These are phyloP conservation scores for Pisolithus orientalis DNA, from an alignment of 768 basidiomycete genomes.

Conservation along the genomic window DNA sequence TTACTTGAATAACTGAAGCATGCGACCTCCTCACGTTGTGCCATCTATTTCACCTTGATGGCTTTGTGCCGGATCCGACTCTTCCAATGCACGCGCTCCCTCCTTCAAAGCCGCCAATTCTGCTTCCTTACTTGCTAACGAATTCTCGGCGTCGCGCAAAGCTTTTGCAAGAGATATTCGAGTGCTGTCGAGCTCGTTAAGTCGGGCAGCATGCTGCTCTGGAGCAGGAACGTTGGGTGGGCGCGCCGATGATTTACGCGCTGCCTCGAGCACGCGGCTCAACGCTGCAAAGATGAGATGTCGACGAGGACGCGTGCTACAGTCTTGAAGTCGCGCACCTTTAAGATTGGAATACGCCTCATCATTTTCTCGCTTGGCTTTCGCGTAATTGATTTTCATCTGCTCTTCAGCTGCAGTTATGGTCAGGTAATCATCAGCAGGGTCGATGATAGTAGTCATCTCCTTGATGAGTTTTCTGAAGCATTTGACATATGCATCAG, in stretches of 20 bases:
- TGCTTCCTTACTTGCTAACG: slow-evolving; percentile 60
- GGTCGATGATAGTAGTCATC: slow-evolving; percentile 69
- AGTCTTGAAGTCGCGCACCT: slow-evolving; percentile 31
- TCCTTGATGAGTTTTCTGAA: slow-evolving; percentile 60
- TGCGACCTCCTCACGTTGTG: slow-evolving; percentile 41
- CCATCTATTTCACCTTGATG: slow-evolving; percentile 67
- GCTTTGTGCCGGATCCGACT: slow-evolving; percentile 65
- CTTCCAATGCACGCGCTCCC: slow-evolving; percentile 53
- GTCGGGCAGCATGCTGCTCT: slow-evolving; percentile 48
- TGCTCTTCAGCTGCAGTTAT: slow-evolving; percentile 71
- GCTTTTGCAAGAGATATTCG: slow-evolving; percentile 65
- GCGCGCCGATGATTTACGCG: slow-evolving; percentile 63
- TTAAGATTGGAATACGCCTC: slow-evolving; percentile 60
- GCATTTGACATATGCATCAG: neutral
- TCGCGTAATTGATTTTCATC: slow-evolving; percentile 50
- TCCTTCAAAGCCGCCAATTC: slow-evolving; percentile 66
- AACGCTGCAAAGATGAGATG: slow-evolving; percentile 39
- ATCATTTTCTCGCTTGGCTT: slow-evolving; percentile 61
- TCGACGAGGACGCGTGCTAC: neutral
- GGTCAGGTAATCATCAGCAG: slow-evolving; percentile 72
- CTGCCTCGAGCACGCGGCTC: slow-evolving; percentile 57
- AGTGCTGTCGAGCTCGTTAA: slow-evolving; percentile 61
- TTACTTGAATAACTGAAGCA: slow-evolving; percentile 4
- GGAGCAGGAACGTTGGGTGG: slow-evolving; percentile 65
- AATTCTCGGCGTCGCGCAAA: slow-evolving; percentile 65